Percentiles rank a stretch among this genome's conserved stretches.
Conservation (phyloP, 768 basidiomycete species). For the Auriscalpium microsporum region DNA sequence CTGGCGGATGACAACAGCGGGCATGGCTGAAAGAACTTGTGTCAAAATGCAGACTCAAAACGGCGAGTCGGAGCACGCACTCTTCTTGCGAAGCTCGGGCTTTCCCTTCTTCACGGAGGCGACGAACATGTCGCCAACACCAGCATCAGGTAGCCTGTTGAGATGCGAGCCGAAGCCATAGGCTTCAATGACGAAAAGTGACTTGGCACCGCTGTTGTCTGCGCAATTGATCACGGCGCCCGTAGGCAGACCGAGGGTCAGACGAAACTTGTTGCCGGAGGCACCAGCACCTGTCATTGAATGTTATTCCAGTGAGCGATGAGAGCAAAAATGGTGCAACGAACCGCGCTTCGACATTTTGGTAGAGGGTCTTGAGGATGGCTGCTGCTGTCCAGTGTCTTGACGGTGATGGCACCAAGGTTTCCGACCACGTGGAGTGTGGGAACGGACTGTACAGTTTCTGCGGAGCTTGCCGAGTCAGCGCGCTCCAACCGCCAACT, state of each 20-base stretch:
- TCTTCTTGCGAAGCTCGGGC: conserved; percentile 99
- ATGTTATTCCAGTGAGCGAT: conserved; percentile 9
- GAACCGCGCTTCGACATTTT: conserved; percentile 31
- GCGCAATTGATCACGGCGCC: conserved; percentile 96
- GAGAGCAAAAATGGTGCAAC: conserved; percentile 7
- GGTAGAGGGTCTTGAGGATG: conserved; percentile 22
- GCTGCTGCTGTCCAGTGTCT: conserved; percentile 7
- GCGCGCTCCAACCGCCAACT: too few relatives aligned
- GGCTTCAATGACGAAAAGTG: conserved; percentile 89
- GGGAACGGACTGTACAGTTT: conserved; percentile 23
- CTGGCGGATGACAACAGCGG: conserved; percentile 92
- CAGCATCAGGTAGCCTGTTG: conserved; percentile 94
- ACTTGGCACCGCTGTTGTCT: conserved; percentile 99
- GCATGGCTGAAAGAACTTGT: conserved; percentile 64
- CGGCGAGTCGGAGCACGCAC: conserved; percentile 40
- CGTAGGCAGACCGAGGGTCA: conserved; percentile 90
- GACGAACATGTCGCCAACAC: conserved; percentile 92
- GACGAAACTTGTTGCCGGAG: conserved; percentile 92
- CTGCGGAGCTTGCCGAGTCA: conserved; percentile 4
- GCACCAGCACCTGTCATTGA: conserved; percentile 42
- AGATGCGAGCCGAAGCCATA: conserved; percentile 93
- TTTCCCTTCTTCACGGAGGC: conserved; percentile 99
- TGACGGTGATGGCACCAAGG: conserved; percentile 12
- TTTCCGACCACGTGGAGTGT: conserved; percentile 20
- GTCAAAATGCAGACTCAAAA: conserved; percentile 1